Evolutionary conservation across 768 basidiomycete species (phyloP), one percentile per base, ranked within the genome.

Genomic region (Suillus occidentalis): DNA sequence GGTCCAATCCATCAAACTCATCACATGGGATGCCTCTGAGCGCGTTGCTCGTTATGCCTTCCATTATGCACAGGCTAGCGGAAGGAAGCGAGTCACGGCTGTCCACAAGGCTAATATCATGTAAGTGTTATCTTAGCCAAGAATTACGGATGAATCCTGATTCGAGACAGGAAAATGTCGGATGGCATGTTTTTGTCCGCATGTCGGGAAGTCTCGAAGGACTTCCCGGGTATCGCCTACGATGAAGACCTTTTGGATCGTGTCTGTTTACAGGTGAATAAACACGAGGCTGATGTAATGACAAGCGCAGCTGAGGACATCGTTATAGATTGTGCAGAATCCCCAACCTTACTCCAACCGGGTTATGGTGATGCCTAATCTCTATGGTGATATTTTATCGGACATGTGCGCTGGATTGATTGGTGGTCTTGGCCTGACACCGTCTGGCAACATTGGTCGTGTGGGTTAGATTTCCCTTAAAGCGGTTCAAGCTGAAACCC

Each of bases 81-180:
- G 92, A 67, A 82, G 97, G 68, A 90, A 89, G 77, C 89, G 92
- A 70, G 97, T 99, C 67, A 99, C 97, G 31, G 97, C 97, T 49
- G 97, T 99, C 34, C 97, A 99, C 84, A 99, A 99, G 82, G 97
- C 97, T 28, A 97, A 97, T 76, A 98, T 99, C 83, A 99, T 99
- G 97, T 95, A 68, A 65, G 91, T 80, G 22, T 28, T 31, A 40
- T 20, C 52, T 64, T 59, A 40, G 60, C 28, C 12, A 39, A 61
- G 6, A 57, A 47, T 25, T 39, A 45, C 36, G 40, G 40, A 63
- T 59, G 64, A 39, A 62, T 70, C 67, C 47, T 73, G 10, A 72
- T 60, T 60, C 60, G 57, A 22, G 60, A 36, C 73, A 97, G 95
- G 95, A 98, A 98, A 89, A 95, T 99, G 92, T 99, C 97, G 22